These are phyloP conservation scores for Mrakia hoshinonis DNA, from an alignment of 768 basidiomycete species.

Conservation along the genomic window DNA sequence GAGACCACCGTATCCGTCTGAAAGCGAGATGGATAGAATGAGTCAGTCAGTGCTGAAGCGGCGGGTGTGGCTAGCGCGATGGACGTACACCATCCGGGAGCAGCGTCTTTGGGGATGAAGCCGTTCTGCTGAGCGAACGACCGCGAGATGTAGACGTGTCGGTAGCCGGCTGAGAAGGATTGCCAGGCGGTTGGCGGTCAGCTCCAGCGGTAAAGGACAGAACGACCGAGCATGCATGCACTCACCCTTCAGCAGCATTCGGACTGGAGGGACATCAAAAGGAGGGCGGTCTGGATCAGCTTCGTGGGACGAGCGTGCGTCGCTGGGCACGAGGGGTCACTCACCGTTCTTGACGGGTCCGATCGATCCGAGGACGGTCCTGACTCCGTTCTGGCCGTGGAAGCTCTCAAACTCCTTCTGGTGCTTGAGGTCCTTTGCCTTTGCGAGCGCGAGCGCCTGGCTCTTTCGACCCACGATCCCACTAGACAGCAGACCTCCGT, in stretches of 20 bases:
- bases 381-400: conserved; percentile 81
- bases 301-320: too few relatives aligned
- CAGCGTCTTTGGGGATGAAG: conserved; percentile 66
- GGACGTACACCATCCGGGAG: conserved; percentile 58
- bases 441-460: conserved; percentile 33
- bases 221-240: neutral
- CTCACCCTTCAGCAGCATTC: conserved; percentile 73
- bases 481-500: conserved; percentile 34
- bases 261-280: conserved; percentile 47
- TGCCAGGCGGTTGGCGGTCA: neutral
- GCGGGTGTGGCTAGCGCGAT: too few relatives aligned
- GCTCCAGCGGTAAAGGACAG: neutral
- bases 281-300: neutral
- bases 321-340: too few relatives aligned
- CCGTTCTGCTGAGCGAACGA: conserved; percentile 80
- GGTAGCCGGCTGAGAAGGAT: conserved; percentile 52
- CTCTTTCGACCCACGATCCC: conserved; percentile 48
- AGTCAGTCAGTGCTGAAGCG: neutral
- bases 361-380: conserved; percentile 82
- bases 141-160: conserved; percentile 90
- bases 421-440: conserved; percentile 43
- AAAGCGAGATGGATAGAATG: neutral
- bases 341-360: conserved; percentile 64
- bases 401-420: conserved; percentile 76
- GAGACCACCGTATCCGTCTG: conserved; percentile 72